These are phyloP conservation scores for Fonsecaea monophora DNA, from an alignment of 2,329 filamentous ascomycete genomes.

Conservation along the genomic window DNA sequence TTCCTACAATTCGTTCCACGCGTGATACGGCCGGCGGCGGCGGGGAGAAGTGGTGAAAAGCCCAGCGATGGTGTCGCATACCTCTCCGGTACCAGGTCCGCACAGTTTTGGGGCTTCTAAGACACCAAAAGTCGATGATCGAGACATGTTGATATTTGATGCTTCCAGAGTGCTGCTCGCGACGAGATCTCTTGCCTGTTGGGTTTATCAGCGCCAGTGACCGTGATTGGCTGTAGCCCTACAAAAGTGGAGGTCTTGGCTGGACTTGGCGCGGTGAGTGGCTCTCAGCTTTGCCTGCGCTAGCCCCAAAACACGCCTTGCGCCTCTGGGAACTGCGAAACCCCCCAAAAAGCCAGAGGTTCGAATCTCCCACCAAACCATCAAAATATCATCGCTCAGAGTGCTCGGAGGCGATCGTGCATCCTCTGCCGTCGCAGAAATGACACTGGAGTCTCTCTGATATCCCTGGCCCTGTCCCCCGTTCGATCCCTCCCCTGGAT, in stretches of 20 bases:
- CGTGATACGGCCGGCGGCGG: not conserved
- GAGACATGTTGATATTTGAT: constrained; percentile 30
- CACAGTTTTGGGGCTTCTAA: constrained; percentile 12
- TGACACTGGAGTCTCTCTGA: not conserved
- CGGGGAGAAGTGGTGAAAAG: constrained; percentile 8
- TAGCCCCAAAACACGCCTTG: constrained; percentile 18
- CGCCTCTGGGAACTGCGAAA: constrained; percentile 13
- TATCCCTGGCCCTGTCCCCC: not conserved
- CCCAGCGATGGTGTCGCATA: constrained; percentile 28
- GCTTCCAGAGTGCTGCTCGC: constrained; percentile 33
- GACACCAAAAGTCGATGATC: constrained; percentile 14
- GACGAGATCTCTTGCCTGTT: constrained; percentile 29
- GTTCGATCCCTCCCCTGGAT: not conserved
- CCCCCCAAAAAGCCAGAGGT: constrained; percentile 1
- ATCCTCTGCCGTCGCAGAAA: not conserved
- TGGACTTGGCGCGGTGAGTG: constrained; percentile 35
- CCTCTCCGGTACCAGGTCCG: constrained; percentile 22
- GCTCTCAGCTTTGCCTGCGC: constrained; percentile 14
- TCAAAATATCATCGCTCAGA: constrained; percentile 6
- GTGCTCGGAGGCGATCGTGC: not conserved
- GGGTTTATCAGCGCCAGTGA: not conserved
- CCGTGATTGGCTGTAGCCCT: constrained; percentile 31
- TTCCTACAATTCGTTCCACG: constrained; percentile 34
- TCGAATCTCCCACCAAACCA: constrained; percentile 4
- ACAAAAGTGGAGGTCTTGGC: constrained; percentile 20